phyloP scores from a whole-genome alignment of 306 rosid genomes.

The Trifolium repens region DNA sequence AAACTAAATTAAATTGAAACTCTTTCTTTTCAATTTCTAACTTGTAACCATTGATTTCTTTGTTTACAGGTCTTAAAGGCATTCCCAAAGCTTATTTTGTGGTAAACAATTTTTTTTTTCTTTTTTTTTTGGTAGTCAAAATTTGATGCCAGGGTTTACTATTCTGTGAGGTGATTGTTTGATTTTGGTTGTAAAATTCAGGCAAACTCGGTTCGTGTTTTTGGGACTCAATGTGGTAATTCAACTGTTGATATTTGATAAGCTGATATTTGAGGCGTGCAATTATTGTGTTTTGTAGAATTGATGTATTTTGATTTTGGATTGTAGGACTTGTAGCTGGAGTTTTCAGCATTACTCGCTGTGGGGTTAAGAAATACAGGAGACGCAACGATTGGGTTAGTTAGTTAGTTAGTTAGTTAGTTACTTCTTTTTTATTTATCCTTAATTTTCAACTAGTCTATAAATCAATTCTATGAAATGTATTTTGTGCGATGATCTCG shows the following conservation, averaged over 20 bases:
- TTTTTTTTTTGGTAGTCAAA: neutral
- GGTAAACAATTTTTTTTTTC: conserved; percentile 46
- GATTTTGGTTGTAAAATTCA: conserved; percentile 41
- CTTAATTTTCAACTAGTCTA: conserved; percentile 2
- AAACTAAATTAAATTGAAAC: neutral
- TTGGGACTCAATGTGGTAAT: conserved; percentile 73
- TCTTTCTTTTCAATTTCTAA: neutral
- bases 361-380: conserved; percentile 72
- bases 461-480: neutral
- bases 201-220: conserved; percentile 63
- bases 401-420: conserved; percentile 4
- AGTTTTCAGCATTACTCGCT: conserved; percentile 56
- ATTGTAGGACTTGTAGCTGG: conserved; percentile 76
- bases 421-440: conserved; percentile 1
- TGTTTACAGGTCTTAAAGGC: conserved; percentile 67
- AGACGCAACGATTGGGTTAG: conserved; percentile 82
- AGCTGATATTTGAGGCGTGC: neutral
- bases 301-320: conserved; percentile 35
- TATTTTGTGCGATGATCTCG: neutral
- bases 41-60: conserved; percentile 10
- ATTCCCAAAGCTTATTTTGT: conserved; percentile 63
- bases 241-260: neutral
- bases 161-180: conserved; percentile 38
- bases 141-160: conserved; percentile 26
- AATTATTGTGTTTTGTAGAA: conserved; percentile 31